Evolutionary conservation across 768 basidiomycete genomes (phyloP).

Genomic region (Stropharia rugosoannulata): DNA sequence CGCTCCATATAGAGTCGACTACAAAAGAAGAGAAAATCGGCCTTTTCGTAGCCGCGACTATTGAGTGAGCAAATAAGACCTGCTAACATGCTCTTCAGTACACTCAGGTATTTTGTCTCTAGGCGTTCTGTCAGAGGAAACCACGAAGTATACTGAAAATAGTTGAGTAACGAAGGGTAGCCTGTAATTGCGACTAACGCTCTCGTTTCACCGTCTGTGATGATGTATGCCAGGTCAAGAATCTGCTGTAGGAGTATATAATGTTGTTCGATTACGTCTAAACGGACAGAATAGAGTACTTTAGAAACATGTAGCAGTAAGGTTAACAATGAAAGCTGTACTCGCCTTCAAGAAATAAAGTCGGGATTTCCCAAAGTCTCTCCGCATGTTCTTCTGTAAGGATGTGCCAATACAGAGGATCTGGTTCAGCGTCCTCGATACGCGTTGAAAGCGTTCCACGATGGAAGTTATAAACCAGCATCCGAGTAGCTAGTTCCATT

Average conservation of each 20-base stretch:
- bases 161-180: neutral
- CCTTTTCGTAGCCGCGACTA: neutral
- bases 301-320: neutral
- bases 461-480: no score
- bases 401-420: neutral
- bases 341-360: neutral
- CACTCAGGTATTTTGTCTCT: neutral
- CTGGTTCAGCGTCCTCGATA: neutral
- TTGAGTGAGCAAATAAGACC: neutral
- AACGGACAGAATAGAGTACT: no score
- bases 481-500: no score
- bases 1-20: neutral
- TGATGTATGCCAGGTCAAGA: neutral
- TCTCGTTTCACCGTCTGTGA: neutral
- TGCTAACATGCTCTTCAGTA: neutral
- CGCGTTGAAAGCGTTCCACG: neutral
- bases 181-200: neutral
- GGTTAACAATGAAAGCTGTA: neutral
- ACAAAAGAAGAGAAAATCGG: neutral
- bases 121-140: neutral
- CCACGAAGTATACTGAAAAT: neutral
- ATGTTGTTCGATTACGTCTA: neutral
- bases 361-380: neutral
- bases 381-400: neutral
- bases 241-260: neutral